Base-by-base conservation (phyloP, 1,139 yeast species). In the Nakaseomyces sp. region DNA sequence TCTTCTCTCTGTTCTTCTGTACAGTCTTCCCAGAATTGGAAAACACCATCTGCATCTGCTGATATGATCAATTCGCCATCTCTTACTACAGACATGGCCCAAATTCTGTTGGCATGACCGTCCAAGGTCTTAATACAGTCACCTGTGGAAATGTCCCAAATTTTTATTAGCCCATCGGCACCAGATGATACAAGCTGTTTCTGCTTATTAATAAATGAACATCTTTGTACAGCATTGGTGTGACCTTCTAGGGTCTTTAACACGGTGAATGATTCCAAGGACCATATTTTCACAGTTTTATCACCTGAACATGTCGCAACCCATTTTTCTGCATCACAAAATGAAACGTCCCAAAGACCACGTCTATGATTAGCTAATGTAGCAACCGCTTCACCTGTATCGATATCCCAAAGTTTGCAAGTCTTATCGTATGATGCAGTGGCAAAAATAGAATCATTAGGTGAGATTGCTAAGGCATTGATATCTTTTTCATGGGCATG, bases 401-500 rank as follows among this genome's bases (percentile, higher is more conserved):
- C 82, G 29, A 77, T 59, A 57, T 84, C 81, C 97, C 97, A 93
- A 4, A 91, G 68, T 62, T 93, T 91, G 50, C 84, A 93, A 3
- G 89, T 74, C 57, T 89, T 85, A 62, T 91, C 99, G 63, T 85
- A 95, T n/a, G 96, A 85, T 1, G 96, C 97, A 4, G 96, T 83
- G 1, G 96, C 97, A 58, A 91, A 79, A 49, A 73, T 71, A 51
- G 81, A 83, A 64, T 91, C 94, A 57, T 89, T 88, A 10, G 96
- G 95, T 5, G 96, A 74, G 2, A 91, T 72, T 51, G 87, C 96
- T 43, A 93, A 68, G 3, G 93, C 77, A 58, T 91, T 93, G 47
- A 91, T 89, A 63, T 91, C 96, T 63, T 91, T 91, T 45, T 91
- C 98, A 63, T 91, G 99, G 0, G 96, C 98, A 58, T 91, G 78